Evolutionary conservation across 2,329 filamentous ascomycete species (phyloP), one percentile per base, ranked within the genome.

Genomic region (Sarocladium strictum): DNA sequence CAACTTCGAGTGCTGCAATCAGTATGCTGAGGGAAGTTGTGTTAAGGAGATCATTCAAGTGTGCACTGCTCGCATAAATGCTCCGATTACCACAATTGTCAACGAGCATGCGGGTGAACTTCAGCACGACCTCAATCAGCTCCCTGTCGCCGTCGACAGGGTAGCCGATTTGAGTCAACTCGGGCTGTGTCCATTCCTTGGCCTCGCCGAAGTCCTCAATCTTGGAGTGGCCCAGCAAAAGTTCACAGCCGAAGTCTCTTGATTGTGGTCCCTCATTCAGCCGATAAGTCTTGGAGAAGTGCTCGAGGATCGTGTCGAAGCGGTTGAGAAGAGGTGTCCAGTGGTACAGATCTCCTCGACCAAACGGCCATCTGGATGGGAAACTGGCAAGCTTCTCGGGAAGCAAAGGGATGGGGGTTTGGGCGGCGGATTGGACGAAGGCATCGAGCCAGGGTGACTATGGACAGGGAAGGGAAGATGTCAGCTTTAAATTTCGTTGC

Each of bases 11-110:
- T 9, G 90, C 87, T 27, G 81, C 81, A 64, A 88, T 84, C 54
- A 99, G 78, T 50, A 99, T 79, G 26, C 85, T 82, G 55, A 93
- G 78, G 23, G 88, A 92, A 2, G 90, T 93, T 43, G 89, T 93
- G 69, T 97, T 90, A 56, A 99, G 81, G 38, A 99, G 79, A 66
- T 92, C 86, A 67, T 93, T 94, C 58, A 99, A 76, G 63, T 95
- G 89, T 60, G 86, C 80, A 68, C 93, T 97, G 75, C 94, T 99
- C 57, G 87, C 90, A 69, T 97, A 99, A 63, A 99, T 85, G 73
- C 92, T 97, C 62, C 95, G 81, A 67, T 99, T 99, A 57, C 93
- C 94, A 70, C 94, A 99, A 67, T 96, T 94, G 67, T 97, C 90
- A 53, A 97, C 75, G 27, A 99, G 78, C 69, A 96, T 81, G 58